These are phyloP conservation scores for Cyphellophora europaea DNA, from an alignment of 2,329 filamentous ascomycete species.

Conservation along the genomic window DNA sequence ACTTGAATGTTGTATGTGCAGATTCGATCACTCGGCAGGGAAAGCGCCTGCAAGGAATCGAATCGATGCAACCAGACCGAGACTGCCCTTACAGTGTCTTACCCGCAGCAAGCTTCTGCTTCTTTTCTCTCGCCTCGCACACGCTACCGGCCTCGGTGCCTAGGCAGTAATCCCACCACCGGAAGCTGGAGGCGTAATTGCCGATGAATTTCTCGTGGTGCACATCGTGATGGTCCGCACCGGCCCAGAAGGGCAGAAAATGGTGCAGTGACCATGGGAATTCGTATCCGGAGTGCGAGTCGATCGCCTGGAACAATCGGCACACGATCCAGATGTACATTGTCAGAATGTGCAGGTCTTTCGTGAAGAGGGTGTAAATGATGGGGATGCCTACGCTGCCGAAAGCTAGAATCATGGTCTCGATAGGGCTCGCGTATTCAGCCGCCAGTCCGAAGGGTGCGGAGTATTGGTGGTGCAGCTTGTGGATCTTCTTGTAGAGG, in stretches of 20 bases:
- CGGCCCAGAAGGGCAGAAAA: constrained; percentile 95
- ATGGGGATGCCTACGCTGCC: constrained; percentile 78
- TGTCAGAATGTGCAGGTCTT: constrained; percentile 85
- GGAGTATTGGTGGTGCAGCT: constrained; percentile 98
- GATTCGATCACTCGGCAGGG: too few species aligned
- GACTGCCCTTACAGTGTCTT: constrained; percentile 8
- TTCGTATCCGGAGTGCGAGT: constrained; percentile 95
- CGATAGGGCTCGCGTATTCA: constrained; percentile 95
- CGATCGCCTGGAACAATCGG: constrained; percentile 93
- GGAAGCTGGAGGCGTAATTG: constrained; percentile 95
- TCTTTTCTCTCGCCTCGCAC: constrained; percentile 9
- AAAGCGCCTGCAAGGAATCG: too few species aligned
- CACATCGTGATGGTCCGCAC: constrained; percentile 89
- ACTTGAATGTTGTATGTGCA: too few species aligned
- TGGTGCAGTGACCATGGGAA: constrained; percentile 96
- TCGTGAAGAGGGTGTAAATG: constrained; percentile 71
- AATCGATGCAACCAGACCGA: too few species aligned
- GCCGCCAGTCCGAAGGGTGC: constrained; percentile 93
- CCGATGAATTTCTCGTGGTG: constrained; percentile 99
- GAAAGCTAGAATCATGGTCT: constrained; percentile 87
- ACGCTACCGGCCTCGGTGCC: constrained; percentile 74
- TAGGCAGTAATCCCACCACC: constrained; percentile 94
- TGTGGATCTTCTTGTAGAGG: constrained; percentile 94
- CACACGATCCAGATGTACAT: constrained; percentile 96
- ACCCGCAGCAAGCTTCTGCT: constrained; percentile 7